phyloP scores from a whole-genome alignment of 106 monocot genomes.

The Dendrobium nobile region DNA sequence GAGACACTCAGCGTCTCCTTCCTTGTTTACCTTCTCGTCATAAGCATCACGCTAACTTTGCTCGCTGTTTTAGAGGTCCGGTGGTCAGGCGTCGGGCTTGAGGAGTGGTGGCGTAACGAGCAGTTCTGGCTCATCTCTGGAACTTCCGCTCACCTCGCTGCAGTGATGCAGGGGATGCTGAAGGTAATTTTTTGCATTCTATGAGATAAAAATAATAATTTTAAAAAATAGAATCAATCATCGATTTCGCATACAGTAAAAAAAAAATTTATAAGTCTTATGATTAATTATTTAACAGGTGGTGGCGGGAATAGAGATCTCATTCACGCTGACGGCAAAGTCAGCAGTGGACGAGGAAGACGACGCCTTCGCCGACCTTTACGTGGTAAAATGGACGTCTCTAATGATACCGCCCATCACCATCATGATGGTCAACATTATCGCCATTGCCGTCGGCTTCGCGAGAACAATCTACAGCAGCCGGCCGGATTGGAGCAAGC shows the following conservation, averaged over 20 bases:
- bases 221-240: no score
- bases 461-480: slow-evolving; percentile 6
- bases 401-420: slow-evolving; percentile 10
- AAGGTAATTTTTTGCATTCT: neutral
- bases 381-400: slow-evolving; percentile 2
- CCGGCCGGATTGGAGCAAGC: slow-evolving; percentile 9
- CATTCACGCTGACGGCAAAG: slow-evolving; percentile 11
- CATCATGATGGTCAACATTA: slow-evolving; percentile 8
- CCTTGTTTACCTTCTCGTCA: slow-evolving; percentile 73
- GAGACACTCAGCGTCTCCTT: slow-evolving; percentile 55
- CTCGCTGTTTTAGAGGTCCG: slow-evolving; percentile 80
- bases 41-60: slow-evolving; percentile 54
- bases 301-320: slow-evolving; percentile 10
- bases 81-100: slow-evolving; percentile 79
- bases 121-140: slow-evolving; percentile 94
- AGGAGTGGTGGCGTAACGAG: slow-evolving; percentile 89
- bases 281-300: neutral
- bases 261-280: no score
- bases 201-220: no score
- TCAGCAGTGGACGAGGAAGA: slow-evolving; percentile 8
- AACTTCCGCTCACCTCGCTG: slow-evolving; percentile 77
- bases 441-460: slow-evolving; percentile 6
- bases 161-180: slow-evolving; percentile 50
- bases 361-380: slow-evolving; percentile 8
- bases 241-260: no score